Evolutionary conservation across 306 rosid species (phyloP).

Genomic region (Quercus wislizeni): DNA sequence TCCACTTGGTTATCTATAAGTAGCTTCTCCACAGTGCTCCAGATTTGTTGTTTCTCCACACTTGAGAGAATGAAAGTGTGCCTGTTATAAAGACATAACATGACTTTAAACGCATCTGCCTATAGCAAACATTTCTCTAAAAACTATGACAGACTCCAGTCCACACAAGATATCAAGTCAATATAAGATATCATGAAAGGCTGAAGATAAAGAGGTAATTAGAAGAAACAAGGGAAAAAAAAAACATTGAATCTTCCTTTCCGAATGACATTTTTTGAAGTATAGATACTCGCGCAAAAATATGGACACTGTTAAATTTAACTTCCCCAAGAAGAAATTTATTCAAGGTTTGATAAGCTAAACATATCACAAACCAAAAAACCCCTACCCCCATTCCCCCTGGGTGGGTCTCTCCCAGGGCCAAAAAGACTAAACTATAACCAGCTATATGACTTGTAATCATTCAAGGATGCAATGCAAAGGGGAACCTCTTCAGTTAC

Average conservation of each 20-base stretch:
- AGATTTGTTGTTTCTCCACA: constrained; percentile 67
- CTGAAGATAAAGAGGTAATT: not conserved
- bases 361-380: not conserved
- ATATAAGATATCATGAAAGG: not conserved
- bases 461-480: constrained; percentile 14
- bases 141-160: not conserved
- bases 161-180: no score
- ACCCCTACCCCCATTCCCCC: no score
- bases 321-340: not conserved
- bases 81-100: constrained; percentile 49
- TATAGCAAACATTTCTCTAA: constrained; percentile 1
- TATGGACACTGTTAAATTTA: not conserved
- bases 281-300: not conserved
- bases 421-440: not conserved
- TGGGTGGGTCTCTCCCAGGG: no score
- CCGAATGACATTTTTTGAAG: not conserved
- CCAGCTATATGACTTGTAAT: constrained; percentile 17
- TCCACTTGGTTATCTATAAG: constrained; percentile 97
- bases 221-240: not conserved
- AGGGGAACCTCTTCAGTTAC: constrained; percentile 19
- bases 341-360: not conserved
- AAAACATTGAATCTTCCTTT: not conserved
- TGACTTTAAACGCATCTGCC: constrained; percentile 8
- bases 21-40: constrained; percentile 90
- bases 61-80: constrained; percentile 82